These are phyloP conservation scores for Podospora pseudocomata DNA, from an alignment of 495 filamentous ascomycete species.

Conservation along the genomic window DNA sequence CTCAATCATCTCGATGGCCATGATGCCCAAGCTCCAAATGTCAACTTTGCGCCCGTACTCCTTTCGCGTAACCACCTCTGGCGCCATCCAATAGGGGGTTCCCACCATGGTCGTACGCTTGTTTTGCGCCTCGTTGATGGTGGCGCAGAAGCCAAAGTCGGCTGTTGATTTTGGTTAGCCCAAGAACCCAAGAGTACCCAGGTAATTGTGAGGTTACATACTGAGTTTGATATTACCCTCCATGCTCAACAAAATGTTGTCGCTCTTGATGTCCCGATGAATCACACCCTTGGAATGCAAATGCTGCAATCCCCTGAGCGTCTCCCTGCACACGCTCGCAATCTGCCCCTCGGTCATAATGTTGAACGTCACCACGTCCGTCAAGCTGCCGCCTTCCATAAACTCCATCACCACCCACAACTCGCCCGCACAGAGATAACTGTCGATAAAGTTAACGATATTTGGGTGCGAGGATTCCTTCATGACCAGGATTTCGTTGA, in stretches of 20 bases:
- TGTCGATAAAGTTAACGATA: slow-evolving; percentile 98
- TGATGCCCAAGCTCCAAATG: slow-evolving; percentile 97
- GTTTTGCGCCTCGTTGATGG: slow-evolving; percentile 94
- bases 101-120: slow-evolving; percentile 99
- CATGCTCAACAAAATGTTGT: slow-evolving; percentile 92
- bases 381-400: slow-evolving; percentile 97
- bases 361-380: slow-evolving; percentile 97
- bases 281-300: slow-evolving; percentile 97
- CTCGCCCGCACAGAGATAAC: slow-evolving; percentile 81
- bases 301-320: slow-evolving; percentile 86
- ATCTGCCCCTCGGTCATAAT: slow-evolving; percentile 98
- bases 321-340: slow-evolving; percentile 91
- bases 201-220: slow-evolving; percentile 47
- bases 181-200: neutral
- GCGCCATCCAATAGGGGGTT: slow-evolving; percentile 99
- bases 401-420: slow-evolving; percentile 99
- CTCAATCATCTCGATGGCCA: slow-evolving; percentile 99
- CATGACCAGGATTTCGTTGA: slow-evolving; percentile 99
- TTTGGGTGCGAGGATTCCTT: slow-evolving; percentile 98
- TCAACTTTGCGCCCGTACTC: slow-evolving; percentile 98
- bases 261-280: slow-evolving; percentile 97
- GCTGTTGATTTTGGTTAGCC: slow-evolving; percentile 48
- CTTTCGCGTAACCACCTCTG: slow-evolving; percentile 93
- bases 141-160: slow-evolving; percentile 98
- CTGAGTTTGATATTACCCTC: slow-evolving; percentile 98